Base-by-base conservation (phyloP, 805 yeast genomes). In the Metschnikowia amazonensis region DNA sequence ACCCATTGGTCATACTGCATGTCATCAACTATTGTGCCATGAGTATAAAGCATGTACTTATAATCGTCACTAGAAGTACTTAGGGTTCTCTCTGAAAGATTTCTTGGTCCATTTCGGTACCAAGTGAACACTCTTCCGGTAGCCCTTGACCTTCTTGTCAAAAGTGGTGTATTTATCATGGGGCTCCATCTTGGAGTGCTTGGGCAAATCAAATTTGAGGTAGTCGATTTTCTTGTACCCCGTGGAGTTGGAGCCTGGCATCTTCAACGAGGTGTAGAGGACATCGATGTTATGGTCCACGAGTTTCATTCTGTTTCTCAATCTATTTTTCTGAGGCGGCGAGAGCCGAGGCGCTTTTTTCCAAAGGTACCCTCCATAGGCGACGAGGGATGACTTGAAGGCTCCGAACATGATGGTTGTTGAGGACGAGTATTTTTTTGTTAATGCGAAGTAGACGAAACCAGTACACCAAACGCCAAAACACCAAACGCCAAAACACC, bases 81-180 rank as follows among this genome's bases (percentile, higher is more conserved):
- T 75, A 36, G 97, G 97, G 60, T 86, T 85, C 47, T 77, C 81
- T 71, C 97, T 82, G 65, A 83, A 76, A 7, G 95, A 80, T 51
- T 80, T 63, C 70, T 84, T 89, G 44, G 97, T 89, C 95, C 96
- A 89, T 62, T 89, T 87, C 17, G 97, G 96, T 35, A 84, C 86
- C 64, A 81, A 71, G 60, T 92, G 98, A 21, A 87, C 81, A 52
- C 90, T 82, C 69, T 89, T 92, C 71, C 98, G 81, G 68, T 92
- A 94, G 17, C 82, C 83, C 58, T 76, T 80, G 11, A 82, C 77
- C 57, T 81, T 81, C 65, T 79, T 84, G 67, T 80, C 82, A 69
- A 86, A 92, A 1, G 89, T 84, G 37, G 95, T 82, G 68, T 94
- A 94, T 66, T 92, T 92, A 68, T 94, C 95, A 52, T 67, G 73